Percentiles rank a stretch among this genome's conserved stretches.
phyloP scores from a whole-genome alignment of 495 filamentous ascomycete genomes.

The Lophiostoma macrostomum region DNA sequence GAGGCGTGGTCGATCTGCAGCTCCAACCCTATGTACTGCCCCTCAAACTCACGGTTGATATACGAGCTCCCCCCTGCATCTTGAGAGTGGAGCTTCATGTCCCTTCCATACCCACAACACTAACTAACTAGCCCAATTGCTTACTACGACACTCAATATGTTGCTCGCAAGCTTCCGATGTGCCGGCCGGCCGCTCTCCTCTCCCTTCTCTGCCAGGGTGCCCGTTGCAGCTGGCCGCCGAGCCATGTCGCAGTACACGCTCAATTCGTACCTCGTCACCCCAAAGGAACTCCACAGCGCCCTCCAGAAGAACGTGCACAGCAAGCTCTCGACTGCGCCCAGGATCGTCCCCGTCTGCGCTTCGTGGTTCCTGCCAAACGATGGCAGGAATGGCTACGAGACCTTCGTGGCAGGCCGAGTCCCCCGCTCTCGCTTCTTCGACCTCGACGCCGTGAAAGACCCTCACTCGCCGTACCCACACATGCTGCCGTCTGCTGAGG shows the following conservation, averaged over 20 bases:
- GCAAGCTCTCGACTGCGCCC: conserved; percentile 70
- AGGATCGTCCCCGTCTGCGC: conserved; percentile 85
- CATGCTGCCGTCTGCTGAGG: conserved; percentile 82
- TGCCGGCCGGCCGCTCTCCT: conserved; percentile 14
- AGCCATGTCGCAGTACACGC: conserved; percentile 46
- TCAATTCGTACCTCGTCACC: conserved; percentile 80
- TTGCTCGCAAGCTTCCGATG: conserved; percentile 16
- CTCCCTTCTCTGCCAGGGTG: background rate
- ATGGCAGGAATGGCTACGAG: conserved; percentile 71
- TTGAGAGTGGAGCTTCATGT: background rate
- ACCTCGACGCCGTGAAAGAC: conserved; percentile 88
- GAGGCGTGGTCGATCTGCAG: conserved; percentile 7
- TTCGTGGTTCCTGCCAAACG: conserved; percentile 95
- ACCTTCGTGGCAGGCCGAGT: conserved; percentile 76
- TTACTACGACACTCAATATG: conserved; percentile 28
- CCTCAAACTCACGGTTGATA: background rate
- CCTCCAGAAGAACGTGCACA: conserved; percentile 70
- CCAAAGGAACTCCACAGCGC: conserved; percentile 77
- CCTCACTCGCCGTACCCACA: conserved; percentile 85
- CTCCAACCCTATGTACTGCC: background rate
- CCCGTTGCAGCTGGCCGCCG: background rate
- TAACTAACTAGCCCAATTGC: background rate
- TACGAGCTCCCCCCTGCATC: background rate
- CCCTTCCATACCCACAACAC: background rate
- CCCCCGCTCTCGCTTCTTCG: conserved; percentile 90